Evolutionary conservation across 495 filamentous ascomycete species (phyloP).

Genomic region (Mytilinidion resinicola): DNA sequence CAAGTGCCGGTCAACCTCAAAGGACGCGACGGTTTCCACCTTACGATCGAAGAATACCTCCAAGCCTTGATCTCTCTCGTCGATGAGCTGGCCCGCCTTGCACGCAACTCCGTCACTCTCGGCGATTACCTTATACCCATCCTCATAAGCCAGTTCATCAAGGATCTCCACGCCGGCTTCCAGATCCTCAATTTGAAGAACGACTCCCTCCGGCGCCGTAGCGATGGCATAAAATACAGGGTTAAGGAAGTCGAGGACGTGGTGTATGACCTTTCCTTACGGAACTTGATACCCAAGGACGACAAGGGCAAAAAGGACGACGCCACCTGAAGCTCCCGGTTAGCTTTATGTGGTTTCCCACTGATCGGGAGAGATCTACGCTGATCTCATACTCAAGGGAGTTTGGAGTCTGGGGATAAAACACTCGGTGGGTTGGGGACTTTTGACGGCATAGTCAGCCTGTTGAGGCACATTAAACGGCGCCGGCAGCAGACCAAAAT

Average conservation of each 20-base stretch:
- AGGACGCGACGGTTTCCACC: constrained; percentile 81
- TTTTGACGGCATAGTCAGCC: too few relatives aligned
- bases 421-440: too few relatives aligned
- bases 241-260: constrained; percentile 98
- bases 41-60: constrained; percentile 95
- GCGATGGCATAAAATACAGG: constrained; percentile 90
- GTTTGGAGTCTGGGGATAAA: too few relatives aligned
- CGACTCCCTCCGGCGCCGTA: constrained; percentile 77
- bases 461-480: too few relatives aligned
- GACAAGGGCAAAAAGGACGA: constrained; percentile 4
- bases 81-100: constrained; percentile 83
- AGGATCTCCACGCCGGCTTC: constrained; percentile 91
- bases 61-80: constrained; percentile 75
- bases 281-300: constrained; percentile 65
- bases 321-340: too few relatives aligned
- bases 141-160: constrained; percentile 85
- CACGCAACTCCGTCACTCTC: constrained; percentile 93
- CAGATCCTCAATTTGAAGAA: constrained; percentile 97
- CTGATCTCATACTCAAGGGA: too few relatives aligned
- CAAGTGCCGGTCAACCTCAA: constrained; percentile 94
- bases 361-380: too few relatives aligned
- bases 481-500: too few relatives aligned
- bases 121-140: constrained; percentile 79
- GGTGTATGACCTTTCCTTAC: constrained; percentile 85
- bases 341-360: too few relatives aligned